Base-by-base conservation (phyloP, 345 rosid genomes). In the Euphorbia pulcherrima region DNA sequence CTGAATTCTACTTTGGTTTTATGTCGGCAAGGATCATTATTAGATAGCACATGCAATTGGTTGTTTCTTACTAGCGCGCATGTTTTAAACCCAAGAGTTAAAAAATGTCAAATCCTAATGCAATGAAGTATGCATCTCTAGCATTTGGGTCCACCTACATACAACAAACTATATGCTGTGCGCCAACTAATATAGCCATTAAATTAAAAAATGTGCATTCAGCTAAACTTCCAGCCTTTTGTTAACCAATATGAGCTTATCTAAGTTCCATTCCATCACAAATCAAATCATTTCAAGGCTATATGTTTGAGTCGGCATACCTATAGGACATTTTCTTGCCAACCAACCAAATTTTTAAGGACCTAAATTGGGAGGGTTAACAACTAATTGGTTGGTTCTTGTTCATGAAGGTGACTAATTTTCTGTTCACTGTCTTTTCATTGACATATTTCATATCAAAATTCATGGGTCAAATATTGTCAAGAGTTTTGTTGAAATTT, bases 121-220 rank as follows among this genome's bases (percentile, higher is more conserved):
- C 5, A 11, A 1, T 20, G 50, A 20, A 12, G 59, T 35, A 40
- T 16, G 75, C 30, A 62, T 58, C 68, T 58, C 26, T 53, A 47
- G 3, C 44, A 37, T 70, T 60, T 63, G 59, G 76, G 64, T 64
- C 60, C 51, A 68, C 67, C 65, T 71, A 71, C 62, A 57, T 33
- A 21, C 74, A 61, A 71, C 73, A 21, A 67, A 71, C 73, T 64
- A 58, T 7, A 46, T 9, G 60, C 70, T 5, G 12, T 17, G 11
- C 12, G 8, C 64, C 75, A 58, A 71, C 68, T 17, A 74, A 74
- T 64, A 61, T 29, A 51, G 58, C 53, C 28, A 56, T 17, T 39
- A 9, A 56, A 37, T 52, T 53, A 55, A 10, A 28, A 17, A 57
- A 9, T 9, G 63, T 9, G 63, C 33, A 9, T 1, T 47, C 52